Evolutionary conservation across 2,329 filamentous ascomycete species (phyloP).

Genomic region (Periconia sp.): DNA sequence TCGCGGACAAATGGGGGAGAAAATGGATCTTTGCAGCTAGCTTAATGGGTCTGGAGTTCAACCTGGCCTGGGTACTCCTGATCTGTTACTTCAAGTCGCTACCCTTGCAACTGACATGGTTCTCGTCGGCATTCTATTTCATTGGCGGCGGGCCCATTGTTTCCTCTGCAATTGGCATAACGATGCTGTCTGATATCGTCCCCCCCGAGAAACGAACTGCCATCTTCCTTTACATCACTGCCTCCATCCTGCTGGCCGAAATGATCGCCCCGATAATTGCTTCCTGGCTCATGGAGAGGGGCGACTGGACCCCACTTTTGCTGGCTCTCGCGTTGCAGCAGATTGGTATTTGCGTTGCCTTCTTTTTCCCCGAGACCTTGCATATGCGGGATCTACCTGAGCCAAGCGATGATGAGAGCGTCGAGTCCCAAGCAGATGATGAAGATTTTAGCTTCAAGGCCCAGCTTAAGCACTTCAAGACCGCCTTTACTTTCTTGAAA

Average conservation of each 20-base stretch:
- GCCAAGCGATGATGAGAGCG: constrained; percentile 20
- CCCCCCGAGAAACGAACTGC: constrained; percentile 50
- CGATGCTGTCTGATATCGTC: constrained; percentile 59
- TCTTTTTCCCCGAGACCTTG: constrained; percentile 42
- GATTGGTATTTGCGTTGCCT: constrained; percentile 29
- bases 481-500: constrained; percentile 48
- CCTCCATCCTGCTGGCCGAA: constrained; percentile 40
- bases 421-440: constrained; percentile 23
- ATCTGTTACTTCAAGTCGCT: constrained; percentile 46
- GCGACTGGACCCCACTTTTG: constrained; percentile 40
- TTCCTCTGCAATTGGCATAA: constrained; percentile 54
- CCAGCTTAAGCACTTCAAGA: constrained; percentile 42
- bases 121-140: constrained; percentile 53
- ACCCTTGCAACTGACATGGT: constrained; percentile 56
- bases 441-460: constrained; percentile 29
- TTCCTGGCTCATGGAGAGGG: constrained; percentile 38
- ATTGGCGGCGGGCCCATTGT: constrained; percentile 57
- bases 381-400: constrained; percentile 42
- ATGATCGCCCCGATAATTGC: constrained; percentile 42
- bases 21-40: constrained; percentile 53
- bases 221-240: constrained; percentile 35
- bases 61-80: constrained; percentile 37
- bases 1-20: constrained; percentile 56
- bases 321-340: constrained; percentile 37
- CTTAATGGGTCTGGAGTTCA: constrained; percentile 49